These are phyloP conservation scores for Massarina eburnea DNA, from an alignment of 2,329 filamentous ascomycete species.

Conservation along the genomic window DNA sequence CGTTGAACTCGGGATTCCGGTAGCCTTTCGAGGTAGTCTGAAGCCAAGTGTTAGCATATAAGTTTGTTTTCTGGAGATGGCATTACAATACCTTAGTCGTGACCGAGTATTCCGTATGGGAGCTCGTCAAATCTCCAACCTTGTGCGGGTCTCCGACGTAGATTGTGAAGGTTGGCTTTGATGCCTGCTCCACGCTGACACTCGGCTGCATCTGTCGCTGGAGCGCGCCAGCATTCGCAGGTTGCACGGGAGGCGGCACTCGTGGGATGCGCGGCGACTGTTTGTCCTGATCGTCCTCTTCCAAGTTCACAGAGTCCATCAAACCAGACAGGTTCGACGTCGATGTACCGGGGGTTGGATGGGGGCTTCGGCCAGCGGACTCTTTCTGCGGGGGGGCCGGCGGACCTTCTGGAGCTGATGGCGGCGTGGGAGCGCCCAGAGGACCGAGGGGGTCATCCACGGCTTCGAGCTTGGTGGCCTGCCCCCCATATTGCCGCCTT, in stretches of 20 bases:
- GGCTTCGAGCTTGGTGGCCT: slow-evolving; percentile 76
- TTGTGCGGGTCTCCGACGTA: slow-evolving; percentile 95
- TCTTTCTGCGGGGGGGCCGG: slow-evolving; percentile 68
- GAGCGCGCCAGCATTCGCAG: slow-evolving; percentile 48
- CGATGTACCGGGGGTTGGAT: slow-evolving; percentile 57
- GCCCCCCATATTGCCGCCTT: slow-evolving; percentile 66
- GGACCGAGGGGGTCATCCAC: slow-evolving; percentile 77
- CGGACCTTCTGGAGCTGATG: slow-evolving; percentile 57
- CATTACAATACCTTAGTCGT: slow-evolving; percentile 73
- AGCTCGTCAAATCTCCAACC: slow-evolving; percentile 93
- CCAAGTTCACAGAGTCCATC: slow-evolving; percentile 70
- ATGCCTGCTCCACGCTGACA: slow-evolving; percentile 87
- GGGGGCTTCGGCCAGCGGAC: slow-evolving; percentile 53
- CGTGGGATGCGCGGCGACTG: slow-evolving; percentile 56
- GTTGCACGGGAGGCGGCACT: slow-evolving; percentile 65
- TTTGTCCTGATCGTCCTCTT: slow-evolving; percentile 62
- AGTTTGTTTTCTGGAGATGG: not conserved
- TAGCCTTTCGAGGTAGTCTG: slow-evolving; percentile 96
- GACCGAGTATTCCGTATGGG: slow-evolving; percentile 96
- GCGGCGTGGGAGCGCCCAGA: slow-evolving; percentile 66
- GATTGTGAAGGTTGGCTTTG: slow-evolving; percentile 89
- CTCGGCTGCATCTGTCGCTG: slow-evolving; percentile 68
- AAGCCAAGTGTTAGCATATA: slow-evolving; percentile 4
- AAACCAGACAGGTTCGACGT: slow-evolving; percentile 53
- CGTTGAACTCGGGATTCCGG: slow-evolving; percentile 86